Evolutionary conservation across 1,284 basidiomycete species (phyloP).

Genomic region (Flammula alnicola): DNA sequence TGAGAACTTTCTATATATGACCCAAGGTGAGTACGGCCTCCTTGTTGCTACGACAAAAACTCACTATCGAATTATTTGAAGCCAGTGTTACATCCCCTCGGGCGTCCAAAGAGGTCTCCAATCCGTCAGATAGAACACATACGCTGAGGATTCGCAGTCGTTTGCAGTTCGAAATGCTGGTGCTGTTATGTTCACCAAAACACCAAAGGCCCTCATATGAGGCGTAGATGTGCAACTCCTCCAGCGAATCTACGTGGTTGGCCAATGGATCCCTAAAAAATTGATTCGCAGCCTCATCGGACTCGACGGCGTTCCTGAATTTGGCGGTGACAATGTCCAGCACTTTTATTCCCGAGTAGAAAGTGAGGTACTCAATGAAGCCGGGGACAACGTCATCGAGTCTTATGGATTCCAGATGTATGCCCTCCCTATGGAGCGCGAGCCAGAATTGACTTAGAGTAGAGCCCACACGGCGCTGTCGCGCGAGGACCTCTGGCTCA

Average conservation of each 20-base stretch:
- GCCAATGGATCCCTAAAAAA: constrained; percentile 3
- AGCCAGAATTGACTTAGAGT: constrained; percentile 7
- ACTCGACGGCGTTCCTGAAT: neutral
- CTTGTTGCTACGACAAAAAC: too few species aligned
- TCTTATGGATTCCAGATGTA: constrained; percentile 6
- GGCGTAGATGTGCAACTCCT: constrained; percentile 5
- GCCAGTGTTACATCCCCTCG: too few species aligned
- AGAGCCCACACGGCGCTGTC: neutral
- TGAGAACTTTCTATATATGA: neutral
- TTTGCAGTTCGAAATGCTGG: neutral
- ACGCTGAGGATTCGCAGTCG: neutral
- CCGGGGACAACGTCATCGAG: constrained; percentile 3
- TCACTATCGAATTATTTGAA: too few species aligned
- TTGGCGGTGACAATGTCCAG: neutral
- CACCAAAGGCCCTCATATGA: constrained; percentile 15
- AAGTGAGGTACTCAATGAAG: constrained; percentile 10
- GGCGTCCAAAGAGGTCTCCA: neutral
- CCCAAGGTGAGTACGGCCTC: too few species aligned
- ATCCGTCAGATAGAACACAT: neutral
- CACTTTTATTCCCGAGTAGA: constrained; percentile 12
- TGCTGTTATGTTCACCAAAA: constrained; percentile 11
- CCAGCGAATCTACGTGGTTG: constrained; percentile 2
- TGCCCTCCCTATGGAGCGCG: neutral
- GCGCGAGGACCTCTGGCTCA: neutral
- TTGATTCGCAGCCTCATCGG: neutral